Conservation (phyloP, 768 basidiomycete species). For the Mycena chlorophos region DNA sequence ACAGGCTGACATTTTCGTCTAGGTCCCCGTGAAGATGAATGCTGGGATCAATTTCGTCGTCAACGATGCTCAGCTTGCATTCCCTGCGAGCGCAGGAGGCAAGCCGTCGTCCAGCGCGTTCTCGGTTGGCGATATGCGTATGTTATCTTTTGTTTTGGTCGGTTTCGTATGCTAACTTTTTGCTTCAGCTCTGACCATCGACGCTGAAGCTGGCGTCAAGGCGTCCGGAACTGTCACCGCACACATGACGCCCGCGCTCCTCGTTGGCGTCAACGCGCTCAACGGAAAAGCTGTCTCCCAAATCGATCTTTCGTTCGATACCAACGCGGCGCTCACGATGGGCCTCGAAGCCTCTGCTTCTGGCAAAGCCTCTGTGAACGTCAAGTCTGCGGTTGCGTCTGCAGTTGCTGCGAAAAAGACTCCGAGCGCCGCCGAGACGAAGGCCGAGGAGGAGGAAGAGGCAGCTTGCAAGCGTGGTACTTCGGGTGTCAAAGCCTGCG, state of each 20-base stretch:
- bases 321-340: constrained; percentile 34
- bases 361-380: constrained; percentile 4
- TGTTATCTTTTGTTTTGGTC: constrained; percentile 20
- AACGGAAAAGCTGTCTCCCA: constrained; percentile 35
- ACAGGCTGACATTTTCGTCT: too few relatives aligned
- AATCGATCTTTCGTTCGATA: constrained; percentile 45
- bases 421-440: too few relatives aligned
- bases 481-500: background rate
- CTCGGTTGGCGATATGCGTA: constrained; percentile 43
- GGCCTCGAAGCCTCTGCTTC: constrained; percentile 25
- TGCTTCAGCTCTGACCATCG: constrained; percentile 40
- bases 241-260: constrained; percentile 50
- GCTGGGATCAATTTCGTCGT: constrained; percentile 48
- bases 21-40: constrained; percentile 37
- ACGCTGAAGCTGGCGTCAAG: constrained; percentile 39
- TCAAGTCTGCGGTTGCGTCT: background rate
- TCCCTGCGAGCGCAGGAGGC: constrained; percentile 38
- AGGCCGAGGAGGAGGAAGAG: too few relatives aligned
- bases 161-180: background rate
- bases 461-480: too few relatives aligned
- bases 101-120: constrained; percentile 29
- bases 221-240: constrained; percentile 44
- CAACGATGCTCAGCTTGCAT: constrained; percentile 41
- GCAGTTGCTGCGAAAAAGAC: too few relatives aligned
- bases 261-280: constrained; percentile 46